Percentiles rank a stretch among this genome's conserved stretches.
Evolutionary conservation across 441 rosid genomes (phyloP).

Genomic region (Corymbia calophylla): DNA sequence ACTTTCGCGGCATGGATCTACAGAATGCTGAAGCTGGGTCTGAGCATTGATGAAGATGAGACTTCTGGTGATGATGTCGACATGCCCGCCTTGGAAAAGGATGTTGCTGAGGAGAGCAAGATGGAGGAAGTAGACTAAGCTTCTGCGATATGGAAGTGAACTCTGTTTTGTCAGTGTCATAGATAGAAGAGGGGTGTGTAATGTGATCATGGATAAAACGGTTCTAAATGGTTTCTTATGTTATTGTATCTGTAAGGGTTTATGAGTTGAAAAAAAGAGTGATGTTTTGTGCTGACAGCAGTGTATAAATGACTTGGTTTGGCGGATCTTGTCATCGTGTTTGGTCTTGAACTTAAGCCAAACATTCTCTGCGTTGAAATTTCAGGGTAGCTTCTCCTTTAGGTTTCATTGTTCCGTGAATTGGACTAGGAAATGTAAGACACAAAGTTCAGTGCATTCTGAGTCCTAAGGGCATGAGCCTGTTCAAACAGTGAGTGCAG

Average conservation of each 20-base stretch:
- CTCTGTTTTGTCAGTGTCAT: background rate
- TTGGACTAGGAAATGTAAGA: background rate
- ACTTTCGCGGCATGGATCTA: slow-evolving; percentile 67
- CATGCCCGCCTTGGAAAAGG: slow-evolving; percentile 75
- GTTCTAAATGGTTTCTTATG: background rate
- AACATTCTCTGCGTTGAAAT: background rate
- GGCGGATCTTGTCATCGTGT: background rate
- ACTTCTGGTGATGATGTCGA: slow-evolving; percentile 41
- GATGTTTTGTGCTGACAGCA: background rate
- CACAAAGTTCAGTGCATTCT: background rate
- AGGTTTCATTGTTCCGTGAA: background rate
- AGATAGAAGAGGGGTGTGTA: background rate
- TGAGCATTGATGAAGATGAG: slow-evolving; percentile 58
- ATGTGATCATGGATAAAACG: background rate
- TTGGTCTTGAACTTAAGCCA: background rate
- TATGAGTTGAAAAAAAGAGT: no score
- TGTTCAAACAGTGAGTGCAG: background rate
- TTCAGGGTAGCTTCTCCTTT: background rate
- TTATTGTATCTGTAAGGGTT: background rate
- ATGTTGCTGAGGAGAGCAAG: slow-evolving; percentile 73
- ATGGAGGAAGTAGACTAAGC: slow-evolving; percentile 78
- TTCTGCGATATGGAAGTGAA: background rate
- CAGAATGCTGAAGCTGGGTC: slow-evolving; percentile 68
- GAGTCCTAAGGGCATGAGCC: background rate
- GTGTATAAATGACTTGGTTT: background rate